Base-by-base conservation (phyloP, 164 flowering plant species). In the Pachysandra terminalis region DNA sequence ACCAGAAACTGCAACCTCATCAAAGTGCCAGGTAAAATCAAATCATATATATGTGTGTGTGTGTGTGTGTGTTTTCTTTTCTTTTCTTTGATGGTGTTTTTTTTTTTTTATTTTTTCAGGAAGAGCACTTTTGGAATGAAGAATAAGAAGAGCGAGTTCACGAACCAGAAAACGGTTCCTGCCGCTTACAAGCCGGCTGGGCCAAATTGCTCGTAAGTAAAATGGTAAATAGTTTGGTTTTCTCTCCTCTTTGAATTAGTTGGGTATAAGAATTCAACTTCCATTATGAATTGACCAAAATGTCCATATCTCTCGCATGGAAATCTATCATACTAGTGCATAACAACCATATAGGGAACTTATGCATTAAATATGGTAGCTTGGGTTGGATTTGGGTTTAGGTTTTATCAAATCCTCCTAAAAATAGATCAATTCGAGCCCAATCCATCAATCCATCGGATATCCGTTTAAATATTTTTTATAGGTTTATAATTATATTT, bases 151-250 rank as follows among this genome's bases (percentile, higher is more conserved):
- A 61, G 52, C 21, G 73, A 75, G 41, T 66, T 55, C n/a, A 48
- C 59, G 13, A 74, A 65, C 32, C 73, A 69, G 56, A 81, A 66
- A 55, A 52, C 61, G 5, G 68, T 60, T 21, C 41, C 78, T 59
- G 71, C 83, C 28, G 69, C 78, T 55, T 82, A 65, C 72, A 83
- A 73, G 74, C 83, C 79, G 4, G 62, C 72, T 27, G 77, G 72
- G 37, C 87, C 93, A 0, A 75, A 56, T 61, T 88, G 94, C 85
- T 85, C 88, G 93, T 88, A 83, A 82, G 93, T 78, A 28, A 25
- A 23, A 15, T 0, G 9, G 14, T 21, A 0, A 55, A 7, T 17
- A n/a, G 4, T 24, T 23, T 56, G 19, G 17, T 22, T 19, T 12
- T 57, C 5, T 15, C 35, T 55, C n/a, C 9, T n/a, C n/a, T n/a